These are phyloP conservation scores for Colletotrichum cordylinicola DNA, from an alignment of 2,329 filamentous ascomycete genomes.

Conservation along the genomic window DNA sequence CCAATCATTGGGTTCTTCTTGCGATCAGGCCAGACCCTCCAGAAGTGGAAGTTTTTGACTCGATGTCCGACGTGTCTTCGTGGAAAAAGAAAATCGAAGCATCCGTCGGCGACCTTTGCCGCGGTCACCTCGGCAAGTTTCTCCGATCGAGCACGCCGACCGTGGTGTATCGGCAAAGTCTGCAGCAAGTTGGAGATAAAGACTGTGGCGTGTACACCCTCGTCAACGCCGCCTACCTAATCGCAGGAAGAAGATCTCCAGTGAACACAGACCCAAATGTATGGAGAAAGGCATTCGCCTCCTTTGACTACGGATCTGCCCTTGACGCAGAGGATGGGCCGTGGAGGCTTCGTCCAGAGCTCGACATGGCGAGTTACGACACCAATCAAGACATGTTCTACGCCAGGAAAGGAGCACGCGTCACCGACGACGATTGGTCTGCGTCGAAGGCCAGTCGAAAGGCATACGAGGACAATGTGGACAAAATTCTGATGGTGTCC, in stretches of 20 bases:
- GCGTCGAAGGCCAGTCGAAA: background rate
- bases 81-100: background rate
- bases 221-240: background rate
- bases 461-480: background rate
- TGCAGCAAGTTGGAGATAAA: background rate
- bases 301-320: background rate
- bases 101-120: background rate
- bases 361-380: background rate
- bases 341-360: background rate
- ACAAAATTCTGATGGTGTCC: background rate
- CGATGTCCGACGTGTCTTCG: background rate
- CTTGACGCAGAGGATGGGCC: background rate
- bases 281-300: background rate
- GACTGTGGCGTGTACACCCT: background rate
- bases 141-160: background rate
- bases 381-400: background rate
- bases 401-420: background rate
- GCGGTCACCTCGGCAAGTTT: background rate
- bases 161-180: background rate
- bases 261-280: background rate
- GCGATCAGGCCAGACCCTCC: background rate
- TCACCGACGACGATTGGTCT: background rate
- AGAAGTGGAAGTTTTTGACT: background rate
- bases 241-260: background rate
- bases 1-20: background rate